Conservation (phyloP, 164 flowering plant genomes). For the Cinnamomum micranthum region DNA sequence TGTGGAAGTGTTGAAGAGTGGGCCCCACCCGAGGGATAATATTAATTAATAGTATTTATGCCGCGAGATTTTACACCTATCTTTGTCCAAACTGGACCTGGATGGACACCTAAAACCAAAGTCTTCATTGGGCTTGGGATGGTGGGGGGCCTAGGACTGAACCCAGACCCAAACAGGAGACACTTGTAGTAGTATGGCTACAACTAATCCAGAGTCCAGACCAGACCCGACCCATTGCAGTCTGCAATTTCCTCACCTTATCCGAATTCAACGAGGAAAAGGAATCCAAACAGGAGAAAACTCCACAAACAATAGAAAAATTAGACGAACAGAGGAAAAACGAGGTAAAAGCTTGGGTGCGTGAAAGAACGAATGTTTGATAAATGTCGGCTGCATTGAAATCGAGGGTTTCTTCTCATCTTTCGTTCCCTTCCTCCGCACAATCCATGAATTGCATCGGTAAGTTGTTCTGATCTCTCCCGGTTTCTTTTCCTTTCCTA, state of each 20-base stretch:
- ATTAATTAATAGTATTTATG: no score
- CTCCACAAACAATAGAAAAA: neutral
- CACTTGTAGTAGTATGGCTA: no score
- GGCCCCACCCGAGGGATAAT: no score
- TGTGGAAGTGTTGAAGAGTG: no score
- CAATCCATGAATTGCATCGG: slow-evolving; percentile 1
- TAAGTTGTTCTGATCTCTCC: slow-evolving; percentile 1
- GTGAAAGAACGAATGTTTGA: neutral
- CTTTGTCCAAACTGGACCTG: no score
- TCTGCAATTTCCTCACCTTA: no score
- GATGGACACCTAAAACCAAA: no score
- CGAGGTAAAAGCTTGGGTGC: neutral
- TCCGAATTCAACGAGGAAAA: neutral
- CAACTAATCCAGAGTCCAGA: neutral
- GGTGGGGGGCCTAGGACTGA: no score
- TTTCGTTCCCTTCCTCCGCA: neutral
- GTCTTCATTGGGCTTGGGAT: no score
- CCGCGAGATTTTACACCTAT: no score
- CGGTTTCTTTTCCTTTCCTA: neutral
- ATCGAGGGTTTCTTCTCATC: slow-evolving; percentile 13
- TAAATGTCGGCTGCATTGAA: slow-evolving; percentile 13
- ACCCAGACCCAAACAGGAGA: no score
- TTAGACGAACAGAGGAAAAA: slow-evolving; percentile 3
- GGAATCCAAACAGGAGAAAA: neutral
- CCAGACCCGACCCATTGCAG: neutral